Percentiles rank a stretch among this genome's conserved stretches.
Conservation (phyloP, 2,329 filamentous ascomycete species). For the Fusarium proliferatum region DNA sequence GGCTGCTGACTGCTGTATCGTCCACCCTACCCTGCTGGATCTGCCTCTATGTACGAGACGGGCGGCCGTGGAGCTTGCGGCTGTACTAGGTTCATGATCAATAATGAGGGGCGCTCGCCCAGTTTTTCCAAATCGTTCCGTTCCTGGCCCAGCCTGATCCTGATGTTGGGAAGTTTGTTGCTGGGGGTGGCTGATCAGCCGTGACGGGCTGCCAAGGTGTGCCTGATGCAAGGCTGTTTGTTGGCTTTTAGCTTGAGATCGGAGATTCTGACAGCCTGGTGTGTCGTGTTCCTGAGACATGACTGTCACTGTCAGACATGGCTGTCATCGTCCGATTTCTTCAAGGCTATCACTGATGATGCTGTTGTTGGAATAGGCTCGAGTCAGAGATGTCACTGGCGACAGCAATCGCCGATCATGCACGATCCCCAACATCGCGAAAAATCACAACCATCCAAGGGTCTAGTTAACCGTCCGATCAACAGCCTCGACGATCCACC, state of each 20-base stretch:
- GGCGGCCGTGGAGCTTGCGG: conserved; percentile 20
- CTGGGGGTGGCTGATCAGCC: conserved; percentile 10
- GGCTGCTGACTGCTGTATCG: conserved; percentile 32
- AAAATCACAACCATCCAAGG: conserved; percentile 1
- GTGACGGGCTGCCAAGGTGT: conserved; percentile 17
- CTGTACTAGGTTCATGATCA: conserved; percentile 40
- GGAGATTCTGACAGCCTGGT: not conserved
- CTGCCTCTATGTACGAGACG: conserved; percentile 34
- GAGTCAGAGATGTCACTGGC: conserved; percentile 6
- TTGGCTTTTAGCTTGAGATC: conserved; percentile 12
- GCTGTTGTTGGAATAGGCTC: conserved; percentile 7
- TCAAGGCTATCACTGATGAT: not conserved
- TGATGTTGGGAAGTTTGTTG: conserved; percentile 8
- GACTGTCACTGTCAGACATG: conserved; percentile 6
- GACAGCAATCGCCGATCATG: conserved; percentile 19
- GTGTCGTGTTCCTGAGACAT: conserved; percentile 23
- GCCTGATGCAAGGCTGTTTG: conserved; percentile 23
- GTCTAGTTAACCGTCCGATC: conserved; percentile 7
- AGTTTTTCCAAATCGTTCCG: conserved; percentile 34
- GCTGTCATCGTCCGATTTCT: not conserved
- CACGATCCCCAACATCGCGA: not conserved
- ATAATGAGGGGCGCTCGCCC: conserved; percentile 41
- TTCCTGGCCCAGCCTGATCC: conserved; percentile 18
- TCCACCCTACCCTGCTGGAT: conserved; percentile 32
- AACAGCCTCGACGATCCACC: conserved; percentile 13